A percentile compares a stretch with the other conserved stretches of the same genome.
These are phyloP conservation scores for Saccharomyces hybrid DNA, from an alignment of 1,139 yeast species.

Conservation along the genomic window DNA sequence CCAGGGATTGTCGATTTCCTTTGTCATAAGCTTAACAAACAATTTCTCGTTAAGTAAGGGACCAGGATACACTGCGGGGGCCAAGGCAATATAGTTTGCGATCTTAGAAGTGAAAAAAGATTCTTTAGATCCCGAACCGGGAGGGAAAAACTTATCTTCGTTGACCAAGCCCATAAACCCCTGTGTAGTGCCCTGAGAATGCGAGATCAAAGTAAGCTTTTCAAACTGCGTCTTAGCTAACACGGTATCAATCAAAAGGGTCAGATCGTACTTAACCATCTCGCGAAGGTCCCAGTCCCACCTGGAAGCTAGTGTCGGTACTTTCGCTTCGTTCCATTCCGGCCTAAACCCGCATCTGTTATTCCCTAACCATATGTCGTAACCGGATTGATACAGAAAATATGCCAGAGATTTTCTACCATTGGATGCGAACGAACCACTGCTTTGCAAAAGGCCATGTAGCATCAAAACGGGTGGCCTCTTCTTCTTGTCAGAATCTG, in stretches of 20 bases:
- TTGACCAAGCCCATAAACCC: conserved; percentile 53
- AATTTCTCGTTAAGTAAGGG: conserved; percentile 48
- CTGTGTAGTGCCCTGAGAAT: conserved; percentile 92
- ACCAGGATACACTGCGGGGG: conserved; percentile 92
- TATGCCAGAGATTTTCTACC: conserved; percentile 73
- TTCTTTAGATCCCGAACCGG: conserved; percentile 14
- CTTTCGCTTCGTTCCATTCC: conserved; percentile 38
- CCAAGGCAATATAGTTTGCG: conserved; percentile 65
- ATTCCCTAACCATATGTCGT: conserved; percentile 91
- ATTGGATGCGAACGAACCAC: conserved; percentile 74
- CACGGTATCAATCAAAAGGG: conserved; percentile 61
- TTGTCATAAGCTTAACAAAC: conserved; percentile 39
- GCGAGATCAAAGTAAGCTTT: conserved; percentile 62
- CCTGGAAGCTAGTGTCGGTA: conserved; percentile 25
- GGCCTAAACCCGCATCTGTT: conserved; percentile 81
- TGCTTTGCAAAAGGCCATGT: conserved; percentile 82
- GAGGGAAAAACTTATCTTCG: conserved; percentile 17
- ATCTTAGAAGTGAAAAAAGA: conserved; percentile 42
- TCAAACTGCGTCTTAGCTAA: conserved; percentile 34
- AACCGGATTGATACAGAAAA: conserved; percentile 51
- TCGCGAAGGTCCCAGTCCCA: conserved; percentile 88
- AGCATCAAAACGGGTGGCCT: conserved; percentile 59
- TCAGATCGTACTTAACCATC: conserved; percentile 70
- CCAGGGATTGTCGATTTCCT: conserved; percentile 34
- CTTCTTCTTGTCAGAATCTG: conserved; percentile 29